Evolutionary conservation across 768 basidiomycete genomes (phyloP), one percentile per base, ranked within the genome.

Genomic region (Panellus pusillus): DNA sequence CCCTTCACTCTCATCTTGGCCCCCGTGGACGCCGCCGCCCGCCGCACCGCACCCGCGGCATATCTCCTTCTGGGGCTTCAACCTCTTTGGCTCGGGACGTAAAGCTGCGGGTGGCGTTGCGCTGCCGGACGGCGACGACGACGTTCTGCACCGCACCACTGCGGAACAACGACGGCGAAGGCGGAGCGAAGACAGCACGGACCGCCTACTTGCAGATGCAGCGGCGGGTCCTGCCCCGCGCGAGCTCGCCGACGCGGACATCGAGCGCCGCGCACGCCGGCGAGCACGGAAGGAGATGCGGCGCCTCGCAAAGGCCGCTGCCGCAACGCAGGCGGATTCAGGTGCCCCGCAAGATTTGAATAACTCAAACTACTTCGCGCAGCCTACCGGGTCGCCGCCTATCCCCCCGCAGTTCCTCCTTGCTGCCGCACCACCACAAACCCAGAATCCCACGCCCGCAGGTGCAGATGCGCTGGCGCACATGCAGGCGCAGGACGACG

Each of bases 1-100:
- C 58, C 1, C 50, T 59, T 14, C 53, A 59, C 38, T 59, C 58
- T 15, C 58, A 59, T 41, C 58, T 59, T 18, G 58, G 58, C 0
- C 58, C 52, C 1, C 53, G 58, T 0, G 58, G 58, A 0, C 43
- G 57, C 6, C 28, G 50, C 15, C 44, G 46, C 5, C 19, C 48
- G 6, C 52, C 58, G 12, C 58, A 53, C 14, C 53, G 49, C 15
- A 59, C 53, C 9, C 58, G 19, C n/a, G 37, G 13, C 58, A 54
- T 20, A 59, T 59, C 28, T 19, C 53, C 11, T 40, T 59, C 14
- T 59, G 39, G 40, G 58, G 58, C 2, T 54, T 37, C 46, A 40
- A 27, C 14, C 49, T 59, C 15, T 59, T 59, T 20, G 58, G 58
- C n/a, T 6, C 6, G 7, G 39, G 39, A 28, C 35, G 32, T 24